These are phyloP conservation scores for Aspergillus nidulans DNA, from an alignment of 495 filamentous ascomycete species.

Conservation along the genomic window DNA sequence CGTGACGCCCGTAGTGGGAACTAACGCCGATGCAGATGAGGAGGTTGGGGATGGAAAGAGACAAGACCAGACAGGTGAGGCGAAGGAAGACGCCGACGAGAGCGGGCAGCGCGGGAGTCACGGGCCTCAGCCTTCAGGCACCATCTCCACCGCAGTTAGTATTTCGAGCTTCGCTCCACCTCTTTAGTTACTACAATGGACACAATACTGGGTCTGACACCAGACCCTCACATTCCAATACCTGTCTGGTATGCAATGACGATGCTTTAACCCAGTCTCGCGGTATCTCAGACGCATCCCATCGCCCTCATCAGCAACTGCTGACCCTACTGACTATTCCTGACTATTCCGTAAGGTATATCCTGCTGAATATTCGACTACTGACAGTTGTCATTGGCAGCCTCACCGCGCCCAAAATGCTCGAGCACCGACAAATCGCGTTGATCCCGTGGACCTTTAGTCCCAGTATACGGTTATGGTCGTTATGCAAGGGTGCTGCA, in stretches of 20 bases:
- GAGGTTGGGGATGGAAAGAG: slow-evolving; percentile 10
- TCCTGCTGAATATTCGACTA: not conserved
- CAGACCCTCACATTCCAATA: not conserved
- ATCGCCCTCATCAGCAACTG: not conserved
- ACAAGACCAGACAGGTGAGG: slow-evolving; percentile 8
- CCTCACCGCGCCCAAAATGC: slow-evolving; percentile 24
- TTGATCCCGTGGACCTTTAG: slow-evolving; percentile 11
- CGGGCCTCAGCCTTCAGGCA: slow-evolving; percentile 13
- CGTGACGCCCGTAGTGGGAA: slow-evolving; percentile 18
- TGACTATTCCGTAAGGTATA: too few species aligned
- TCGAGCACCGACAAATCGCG: slow-evolving; percentile 15
- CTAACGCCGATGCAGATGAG: slow-evolving; percentile 16
- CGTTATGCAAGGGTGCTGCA: slow-evolving; percentile 10
- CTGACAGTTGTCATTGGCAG: not conserved
- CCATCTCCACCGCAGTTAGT: not conserved
- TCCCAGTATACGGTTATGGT: not conserved
- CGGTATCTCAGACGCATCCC: not conserved
- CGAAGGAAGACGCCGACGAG: slow-evolving; percentile 2
- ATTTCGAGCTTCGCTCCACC: not conserved
- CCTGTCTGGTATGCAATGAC: not conserved
- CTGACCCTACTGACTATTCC: too few species aligned
- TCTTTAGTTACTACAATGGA: not conserved
- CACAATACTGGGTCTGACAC: not conserved
- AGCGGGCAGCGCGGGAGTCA: slow-evolving; percentile 10
- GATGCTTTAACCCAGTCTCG: too few species aligned